These are phyloP conservation scores for Cercophora scortea DNA, from an alignment of 495 filamentous ascomycete genomes.

Conservation along the genomic window DNA sequence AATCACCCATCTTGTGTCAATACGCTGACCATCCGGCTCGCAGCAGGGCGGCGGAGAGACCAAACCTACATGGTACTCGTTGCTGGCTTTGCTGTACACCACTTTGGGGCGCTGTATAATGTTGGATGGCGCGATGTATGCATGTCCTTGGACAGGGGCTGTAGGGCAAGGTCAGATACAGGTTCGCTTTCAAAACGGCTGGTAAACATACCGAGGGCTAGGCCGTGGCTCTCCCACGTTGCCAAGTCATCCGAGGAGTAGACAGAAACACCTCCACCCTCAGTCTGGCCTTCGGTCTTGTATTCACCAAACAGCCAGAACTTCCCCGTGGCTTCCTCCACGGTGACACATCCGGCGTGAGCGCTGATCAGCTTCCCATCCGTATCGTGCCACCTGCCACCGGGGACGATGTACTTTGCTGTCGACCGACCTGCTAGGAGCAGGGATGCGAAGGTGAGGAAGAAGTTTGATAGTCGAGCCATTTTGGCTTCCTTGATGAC, in stretches of 20 bases:
- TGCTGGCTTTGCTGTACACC: conserved; percentile 25
- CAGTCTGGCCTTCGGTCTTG: conserved; percentile 32
- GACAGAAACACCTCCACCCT: conserved; percentile 35
- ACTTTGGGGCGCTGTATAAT: conserved; percentile 41
- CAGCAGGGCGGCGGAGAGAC: neutral
- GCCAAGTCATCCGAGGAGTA: conserved; percentile 33
- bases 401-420: conserved; percentile 37
- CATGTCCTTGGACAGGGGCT: conserved; percentile 29
- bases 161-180: neutral
- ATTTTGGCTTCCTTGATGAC: neutral
- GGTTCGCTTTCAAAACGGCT: conserved; percentile 7
- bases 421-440: conserved; percentile 2
- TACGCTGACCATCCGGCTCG: neutral
- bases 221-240: conserved; percentile 32
- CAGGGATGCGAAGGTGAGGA: neutral
- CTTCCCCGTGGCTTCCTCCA: conserved; percentile 26
- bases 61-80: conserved; percentile 30
- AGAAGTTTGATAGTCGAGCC: neutral
- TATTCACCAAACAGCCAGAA: conserved; percentile 41
- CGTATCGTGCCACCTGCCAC: conserved; percentile 35
- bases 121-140: conserved; percentile 25
- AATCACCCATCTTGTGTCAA: neutral
- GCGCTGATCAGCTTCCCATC: conserved; percentile 34
- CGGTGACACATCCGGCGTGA: conserved; percentile 31
- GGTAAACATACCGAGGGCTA: conserved; percentile 16